Evolutionary conservation across 176 grass and related monocot species (phyloP).

Genomic region (Carex pumila): DNA sequence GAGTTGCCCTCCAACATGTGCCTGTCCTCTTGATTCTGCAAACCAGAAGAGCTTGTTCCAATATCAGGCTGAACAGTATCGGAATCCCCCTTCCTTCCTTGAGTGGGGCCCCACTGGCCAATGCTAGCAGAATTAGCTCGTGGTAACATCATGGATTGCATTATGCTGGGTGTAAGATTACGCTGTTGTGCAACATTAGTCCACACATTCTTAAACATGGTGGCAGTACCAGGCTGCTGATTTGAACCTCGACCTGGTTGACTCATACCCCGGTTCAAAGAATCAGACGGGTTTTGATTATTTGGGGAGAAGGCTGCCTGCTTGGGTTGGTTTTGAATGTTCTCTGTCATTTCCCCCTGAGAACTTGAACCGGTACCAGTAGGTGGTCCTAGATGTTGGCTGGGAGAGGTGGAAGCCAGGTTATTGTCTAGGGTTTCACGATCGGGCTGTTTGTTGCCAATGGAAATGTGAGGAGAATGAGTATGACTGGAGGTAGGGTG

Average conservation of each 20-base stretch:
- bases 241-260: conserved; percentile 35
- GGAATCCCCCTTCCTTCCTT: conserved; percentile 46
- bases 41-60: conserved; percentile 55
- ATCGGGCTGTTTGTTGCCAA: conserved; percentile 48
- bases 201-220: conserved; percentile 91
- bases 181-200: conserved; percentile 77
- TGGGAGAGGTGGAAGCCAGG: conserved; percentile 44
- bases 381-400: conserved; percentile 39
- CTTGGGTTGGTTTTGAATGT: background rate
- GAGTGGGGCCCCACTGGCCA: conserved; percentile 45
- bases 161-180: conserved; percentile 68
- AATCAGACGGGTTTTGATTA: conserved; percentile 41
- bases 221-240: conserved; percentile 42
- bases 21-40: conserved; percentile 61
- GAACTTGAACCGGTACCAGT: conserved; percentile 1
- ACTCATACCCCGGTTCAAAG: conserved; percentile 31
- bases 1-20: conserved; percentile 35
- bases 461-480: conserved; percentile 39
- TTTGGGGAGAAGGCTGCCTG: conserved; percentile 26
- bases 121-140: conserved; percentile 31
- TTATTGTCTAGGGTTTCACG: conserved; percentile 32
- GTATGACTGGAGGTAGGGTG: conserved; percentile 39
- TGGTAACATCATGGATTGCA: conserved; percentile 82
- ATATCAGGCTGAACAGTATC: conserved; percentile 42
- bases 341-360: conserved; percentile 14